Percentiles rank a stretch among this genome's conserved stretches.
Conservation (phyloP, 2,329 filamentous ascomycete genomes). For the Macrophomina tecta region DNA sequence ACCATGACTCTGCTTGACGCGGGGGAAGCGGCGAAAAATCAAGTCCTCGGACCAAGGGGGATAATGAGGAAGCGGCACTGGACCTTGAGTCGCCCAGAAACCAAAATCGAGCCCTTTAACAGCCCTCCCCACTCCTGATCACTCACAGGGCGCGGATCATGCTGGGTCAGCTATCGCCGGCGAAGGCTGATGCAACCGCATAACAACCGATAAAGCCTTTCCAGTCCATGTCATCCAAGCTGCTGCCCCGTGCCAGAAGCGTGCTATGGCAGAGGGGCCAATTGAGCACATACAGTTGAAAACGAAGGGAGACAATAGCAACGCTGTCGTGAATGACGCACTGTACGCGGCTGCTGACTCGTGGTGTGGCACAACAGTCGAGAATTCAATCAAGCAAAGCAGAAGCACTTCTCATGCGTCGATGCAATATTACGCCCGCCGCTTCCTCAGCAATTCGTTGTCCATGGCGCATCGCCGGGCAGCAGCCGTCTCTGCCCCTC, state of each 20-base stretch:
- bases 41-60: background rate
- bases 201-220: background rate
- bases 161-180: background rate
- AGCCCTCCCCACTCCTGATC: slow-evolving; percentile 12
- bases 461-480: slow-evolving; percentile 1
- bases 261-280: too few species aligned
- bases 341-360: too few species aligned
- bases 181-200: background rate
- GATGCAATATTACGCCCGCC: too few species aligned
- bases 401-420: too few species aligned
- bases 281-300: too few species aligned
- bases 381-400: too few species aligned
- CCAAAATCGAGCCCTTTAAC: background rate
- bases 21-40: background rate
- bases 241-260: too few species aligned
- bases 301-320: too few species aligned
- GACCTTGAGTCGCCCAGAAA: background rate
- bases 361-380: too few species aligned
- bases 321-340: too few species aligned
- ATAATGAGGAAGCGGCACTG: background rate
- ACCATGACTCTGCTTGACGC: slow-evolving; percentile 20
- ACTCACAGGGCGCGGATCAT: background rate
- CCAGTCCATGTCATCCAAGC: too few species aligned
- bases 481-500: slow-evolving; percentile 32
- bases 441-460: background rate